phyloP scores from a whole-genome alignment of 352 stramenopile species.

The Hyaloperonospora brassicae region DNA sequence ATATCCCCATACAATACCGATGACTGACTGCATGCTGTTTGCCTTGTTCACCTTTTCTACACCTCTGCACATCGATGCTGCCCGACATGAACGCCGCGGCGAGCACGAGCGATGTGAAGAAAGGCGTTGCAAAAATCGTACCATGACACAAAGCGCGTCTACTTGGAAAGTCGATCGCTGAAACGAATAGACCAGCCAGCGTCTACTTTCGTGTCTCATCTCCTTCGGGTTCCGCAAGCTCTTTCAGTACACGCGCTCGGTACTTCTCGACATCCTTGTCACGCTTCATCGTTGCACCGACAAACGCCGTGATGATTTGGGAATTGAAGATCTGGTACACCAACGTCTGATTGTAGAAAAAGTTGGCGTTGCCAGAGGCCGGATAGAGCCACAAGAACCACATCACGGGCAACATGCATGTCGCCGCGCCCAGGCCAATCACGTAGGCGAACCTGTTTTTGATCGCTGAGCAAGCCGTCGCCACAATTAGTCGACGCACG shows the following conservation, averaged over 20 bases:
- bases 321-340: conserved; percentile 83
- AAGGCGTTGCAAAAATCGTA: no score
- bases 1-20: no score
- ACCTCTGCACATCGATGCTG: no score
- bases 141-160: no score
- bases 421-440: conserved; percentile 54
- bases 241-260: conserved; percentile 16
- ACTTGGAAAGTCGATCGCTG: no score
- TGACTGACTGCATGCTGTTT: no score
- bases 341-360: conserved; percentile 85
- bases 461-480: conserved; percentile 37
- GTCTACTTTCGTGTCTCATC: conserved; percentile 12
- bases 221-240: conserved; percentile 10
- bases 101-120: no score
- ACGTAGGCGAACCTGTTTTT: conserved; percentile 70
- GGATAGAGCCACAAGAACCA: conserved; percentile 85
- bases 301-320: conserved; percentile 68
- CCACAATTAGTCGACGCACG: neutral
- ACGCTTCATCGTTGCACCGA: conserved; percentile 71
- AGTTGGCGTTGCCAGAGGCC: conserved; percentile 82
- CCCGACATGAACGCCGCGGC: no score
- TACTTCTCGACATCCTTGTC: conserved; percentile 75
- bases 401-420: conserved; percentile 77
- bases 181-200: no score
- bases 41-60: no score